These are phyloP conservation scores for Tulasnella sp. DNA, from an alignment of 768 basidiomycete species.

Conservation along the genomic window DNA sequence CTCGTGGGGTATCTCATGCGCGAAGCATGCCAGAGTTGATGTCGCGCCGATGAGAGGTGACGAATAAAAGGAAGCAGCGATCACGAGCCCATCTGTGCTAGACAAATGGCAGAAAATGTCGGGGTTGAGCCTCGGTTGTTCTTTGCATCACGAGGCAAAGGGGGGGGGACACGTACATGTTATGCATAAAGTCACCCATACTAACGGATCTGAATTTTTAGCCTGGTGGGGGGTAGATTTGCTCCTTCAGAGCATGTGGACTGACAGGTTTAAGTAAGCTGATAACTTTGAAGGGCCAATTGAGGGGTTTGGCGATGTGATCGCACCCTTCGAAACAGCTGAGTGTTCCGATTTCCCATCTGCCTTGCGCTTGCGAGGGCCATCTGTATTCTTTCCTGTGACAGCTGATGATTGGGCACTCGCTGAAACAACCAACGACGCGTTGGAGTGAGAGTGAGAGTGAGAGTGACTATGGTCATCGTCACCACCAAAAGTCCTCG, in stretches of 20 bases:
- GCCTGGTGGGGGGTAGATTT: too few species aligned
- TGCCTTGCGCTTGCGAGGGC: slow-evolving; percentile 9
- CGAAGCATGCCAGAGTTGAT: slow-evolving; percentile 89
- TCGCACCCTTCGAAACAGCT: slow-evolving; percentile 20
- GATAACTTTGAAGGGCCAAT: slow-evolving; percentile 57
- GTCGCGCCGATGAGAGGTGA: slow-evolving; percentile 87
- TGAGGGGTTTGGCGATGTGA: not conserved
- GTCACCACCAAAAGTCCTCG: slow-evolving; percentile 63
- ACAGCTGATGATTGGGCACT: slow-evolving; percentile 14
- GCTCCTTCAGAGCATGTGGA: not conserved
- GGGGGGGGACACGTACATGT: slow-evolving; percentile 55
- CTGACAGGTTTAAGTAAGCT: slow-evolving; percentile 75
- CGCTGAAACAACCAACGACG: slow-evolving; percentile 21
- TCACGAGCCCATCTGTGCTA: slow-evolving; percentile 91
- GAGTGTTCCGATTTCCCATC: slow-evolving; percentile 29
- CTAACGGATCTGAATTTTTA: not conserved
- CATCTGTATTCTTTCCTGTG: not conserved
- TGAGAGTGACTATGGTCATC: slow-evolving; percentile 39
- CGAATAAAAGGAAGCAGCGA: slow-evolving; percentile 97
- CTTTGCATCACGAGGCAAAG: not conserved
- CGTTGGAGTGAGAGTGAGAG: slow-evolving; percentile 50
- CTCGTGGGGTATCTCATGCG: slow-evolving; percentile 92
- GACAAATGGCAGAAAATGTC: slow-evolving; percentile 2
- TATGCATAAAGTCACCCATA: slow-evolving; percentile 84
- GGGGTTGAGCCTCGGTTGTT: not conserved